phyloP scores from a whole-genome alignment of 2,329 filamentous ascomycete genomes.

The Colletotrichum melonis region DNA sequence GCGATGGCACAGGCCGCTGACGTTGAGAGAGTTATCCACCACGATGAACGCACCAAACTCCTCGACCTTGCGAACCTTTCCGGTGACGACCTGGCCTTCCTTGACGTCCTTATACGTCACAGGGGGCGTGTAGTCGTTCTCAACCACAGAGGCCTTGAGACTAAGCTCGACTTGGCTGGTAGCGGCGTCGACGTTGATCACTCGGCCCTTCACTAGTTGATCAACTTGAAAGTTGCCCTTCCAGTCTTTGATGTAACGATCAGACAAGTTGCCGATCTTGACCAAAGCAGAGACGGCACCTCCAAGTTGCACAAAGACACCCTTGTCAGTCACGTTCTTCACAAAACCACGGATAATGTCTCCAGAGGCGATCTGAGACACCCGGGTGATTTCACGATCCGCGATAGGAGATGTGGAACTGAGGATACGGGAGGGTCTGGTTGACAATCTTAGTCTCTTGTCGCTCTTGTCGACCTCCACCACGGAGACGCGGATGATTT shows the following conservation, averaged over 20 bases:
- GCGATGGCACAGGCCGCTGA: conserved; percentile 93
- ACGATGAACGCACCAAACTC: conserved; percentile 96
- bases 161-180: conserved; percentile 84
- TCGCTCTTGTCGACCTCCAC: conserved; percentile 83
- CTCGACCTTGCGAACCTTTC: conserved; percentile 92
- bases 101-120: conserved; percentile 82
- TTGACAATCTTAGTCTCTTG: conserved; percentile 85
- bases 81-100: conserved; percentile 84
- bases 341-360: conserved; percentile 91
- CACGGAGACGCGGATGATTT: conserved; percentile 88
- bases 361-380: conserved; percentile 78
- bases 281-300: conserved; percentile 85
- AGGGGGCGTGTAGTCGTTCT: conserved; percentile 80
- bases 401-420: conserved; percentile 85
- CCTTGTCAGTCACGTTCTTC: conserved; percentile 89
- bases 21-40: conserved; percentile 85
- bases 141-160: conserved; percentile 85
- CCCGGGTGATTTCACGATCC: conserved; percentile 81
- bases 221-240: conserved; percentile 88
- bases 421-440: conserved; percentile 87
- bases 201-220: conserved; percentile 89
- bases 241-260: conserved; percentile 95
- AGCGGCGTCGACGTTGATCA: conserved; percentile 76
- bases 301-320: conserved; percentile 87
- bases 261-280: conserved; percentile 88